Evolutionary conservation across 495 filamentous ascomycete genomes (phyloP).

Genomic region (Glonium stellatum): DNA sequence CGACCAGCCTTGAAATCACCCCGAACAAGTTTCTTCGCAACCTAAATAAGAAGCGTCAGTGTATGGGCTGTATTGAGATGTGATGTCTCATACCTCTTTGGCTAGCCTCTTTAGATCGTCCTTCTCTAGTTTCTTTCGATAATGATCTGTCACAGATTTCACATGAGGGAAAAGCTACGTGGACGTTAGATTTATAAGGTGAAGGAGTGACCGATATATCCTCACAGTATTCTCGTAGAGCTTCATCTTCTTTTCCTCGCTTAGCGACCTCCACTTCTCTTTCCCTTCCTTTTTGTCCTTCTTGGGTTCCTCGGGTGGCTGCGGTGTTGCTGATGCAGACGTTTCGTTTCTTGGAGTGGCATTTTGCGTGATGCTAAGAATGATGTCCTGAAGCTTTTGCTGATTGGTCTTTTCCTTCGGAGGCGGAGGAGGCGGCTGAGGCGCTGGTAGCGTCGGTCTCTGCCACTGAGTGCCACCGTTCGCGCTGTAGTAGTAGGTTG

Average conservation of each 20-base stretch:
- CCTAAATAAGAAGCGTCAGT: conserved; percentile 34
- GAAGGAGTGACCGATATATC: background rate
- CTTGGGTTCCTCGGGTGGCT: conserved; percentile 43
- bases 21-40: conserved; percentile 75
- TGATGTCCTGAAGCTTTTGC: conserved; percentile 71
- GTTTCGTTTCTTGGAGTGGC: conserved; percentile 58
- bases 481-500: conserved; percentile 73
- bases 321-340: conserved; percentile 45
- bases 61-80: background rate
- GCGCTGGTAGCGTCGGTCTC: conserved; percentile 60
- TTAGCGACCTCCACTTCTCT: conserved; percentile 75
- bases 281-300: conserved; percentile 66
- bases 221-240: conserved; percentile 85
- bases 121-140: conserved; percentile 72
- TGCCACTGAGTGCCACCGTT: conserved; percentile 72
- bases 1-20: conserved; percentile 83
- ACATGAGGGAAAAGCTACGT: conserved; percentile 71
- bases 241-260: conserved; percentile 83
- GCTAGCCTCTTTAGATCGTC: conserved; percentile 83
- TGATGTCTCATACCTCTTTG: conserved; percentile 56
- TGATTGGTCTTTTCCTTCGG: conserved; percentile 60
- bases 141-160: conserved; percentile 78
- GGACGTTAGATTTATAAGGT: background rate
- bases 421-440: conserved; percentile 51
- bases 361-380: conserved; percentile 68